Evolutionary conservation across 495 filamentous ascomycete species (phyloP), one percentile per base, ranked within the genome.

Genomic region (Tuber aestivum): DNA sequence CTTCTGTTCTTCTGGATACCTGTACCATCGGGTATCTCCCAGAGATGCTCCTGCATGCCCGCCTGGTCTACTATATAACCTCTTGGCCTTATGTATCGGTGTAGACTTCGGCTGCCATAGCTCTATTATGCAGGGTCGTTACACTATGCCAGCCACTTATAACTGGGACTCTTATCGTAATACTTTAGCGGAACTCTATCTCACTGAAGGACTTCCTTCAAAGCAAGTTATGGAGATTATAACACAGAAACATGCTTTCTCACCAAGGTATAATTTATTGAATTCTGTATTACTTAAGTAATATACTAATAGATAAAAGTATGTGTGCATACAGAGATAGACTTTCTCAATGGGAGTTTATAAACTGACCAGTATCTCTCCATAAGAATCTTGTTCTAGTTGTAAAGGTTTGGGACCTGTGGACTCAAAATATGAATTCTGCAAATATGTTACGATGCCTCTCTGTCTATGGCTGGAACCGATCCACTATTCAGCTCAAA

Each of bases 301-400:
- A 50, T 50, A n/a, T 7, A 20, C 45, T 50, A 50, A 50, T 4
- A 8, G 6, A 23, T 1, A 5, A n/a, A 23, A 50, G 21, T n/a
- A 7, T 50, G 3, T 2, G 6, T n/a, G 45, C 21, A 7, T 50
- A 50, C 6, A 50, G 45, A 50, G 21, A 50, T 2, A 23, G 45
- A 10, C 56, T 70, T 27, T 32, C 69, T 4, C 0, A 70, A n/a
- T 75, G 68, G 65, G 9, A 70, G n/a, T 75, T 75, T 27, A 42
- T 27, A 0, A 75, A 70, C 2, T 41, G 41, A 1, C 27, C 7
- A 50, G 45, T 50, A 50, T 50, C 21, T 0, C 21, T 75, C 21
- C 9, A 75, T 41, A n/a, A 75, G 18, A 32, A 75, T 37, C 0
- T 23, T 1, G 41, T 56, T 8, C 68, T 75, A 0, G 42, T 70